phyloP scores from a whole-genome alignment of 306 rosid species.

The Astragalus membranaceus region DNA sequence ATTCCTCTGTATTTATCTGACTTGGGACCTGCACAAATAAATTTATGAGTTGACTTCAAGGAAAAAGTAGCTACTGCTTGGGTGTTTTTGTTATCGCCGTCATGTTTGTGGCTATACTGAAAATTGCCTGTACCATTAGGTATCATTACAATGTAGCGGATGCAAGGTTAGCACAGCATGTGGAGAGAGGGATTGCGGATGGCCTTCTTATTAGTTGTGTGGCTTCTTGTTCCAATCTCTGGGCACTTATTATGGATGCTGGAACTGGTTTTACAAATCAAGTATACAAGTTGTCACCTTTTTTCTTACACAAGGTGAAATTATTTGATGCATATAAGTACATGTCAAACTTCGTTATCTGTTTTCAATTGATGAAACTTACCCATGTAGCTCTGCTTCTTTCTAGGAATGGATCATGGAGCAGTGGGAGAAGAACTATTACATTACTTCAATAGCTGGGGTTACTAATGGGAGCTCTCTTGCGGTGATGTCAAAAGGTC shows the following conservation, averaged over 20 bases:
- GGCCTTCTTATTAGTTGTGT: slow-evolving; percentile 94
- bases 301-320: slow-evolving; percentile 83
- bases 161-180: slow-evolving; percentile 79
- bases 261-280: slow-evolving; percentile 88
- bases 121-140: slow-evolving; percentile 36
- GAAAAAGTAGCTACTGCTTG: background rate
- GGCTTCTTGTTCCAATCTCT: slow-evolving; percentile 89
- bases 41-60: background rate
- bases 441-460: slow-evolving; percentile 61
- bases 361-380: background rate
- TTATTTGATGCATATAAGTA: slow-evolving; percentile 30
- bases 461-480: slow-evolving; percentile 44
- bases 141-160: slow-evolving; percentile 94
- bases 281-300: slow-evolving; percentile 81
- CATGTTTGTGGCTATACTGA: slow-evolving; percentile 9
- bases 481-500: slow-evolving; percentile 46
- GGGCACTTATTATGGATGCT: slow-evolving; percentile 99
- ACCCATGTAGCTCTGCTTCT: background rate
- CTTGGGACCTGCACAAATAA: background rate
- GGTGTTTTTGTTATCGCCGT: slow-evolving; percentile 27
- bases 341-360: background rate
- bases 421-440: slow-evolving; percentile 44
- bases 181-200: slow-evolving; percentile 90
- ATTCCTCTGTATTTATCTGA: background rate
- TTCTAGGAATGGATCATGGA: slow-evolving; percentile 46